phyloP scores from a whole-genome alignment of 768 basidiomycete species.

The Termitomyces sp. region DNA sequence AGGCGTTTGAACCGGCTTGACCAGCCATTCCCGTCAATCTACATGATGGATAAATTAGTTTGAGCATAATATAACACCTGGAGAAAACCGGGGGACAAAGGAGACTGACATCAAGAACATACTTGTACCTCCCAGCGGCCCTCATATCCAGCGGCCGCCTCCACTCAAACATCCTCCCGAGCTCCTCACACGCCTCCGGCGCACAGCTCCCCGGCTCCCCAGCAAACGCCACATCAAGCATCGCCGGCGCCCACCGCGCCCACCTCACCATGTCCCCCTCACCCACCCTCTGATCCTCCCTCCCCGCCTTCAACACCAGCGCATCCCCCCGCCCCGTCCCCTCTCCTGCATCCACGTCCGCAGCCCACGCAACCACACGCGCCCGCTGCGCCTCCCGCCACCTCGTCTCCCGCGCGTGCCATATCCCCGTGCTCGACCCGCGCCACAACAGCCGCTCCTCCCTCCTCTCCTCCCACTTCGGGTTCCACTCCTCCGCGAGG shows the following conservation, averaged over 20 bases:
- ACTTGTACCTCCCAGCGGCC: constrained; percentile 50
- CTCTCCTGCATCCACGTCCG: no score
- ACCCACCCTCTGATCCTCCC: constrained; percentile 24
- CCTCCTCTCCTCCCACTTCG: constrained; percentile 52
- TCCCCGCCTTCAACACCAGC: constrained; percentile 26
- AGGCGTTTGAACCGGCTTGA: constrained; percentile 55
- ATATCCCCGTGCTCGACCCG: constrained; percentile 67
- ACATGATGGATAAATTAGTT: no score
- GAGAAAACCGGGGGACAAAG: no score
- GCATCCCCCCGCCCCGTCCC: constrained; percentile 17
- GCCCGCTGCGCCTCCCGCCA: constrained; percentile 45
- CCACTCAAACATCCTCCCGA: constrained; percentile 43
- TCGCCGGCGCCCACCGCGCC: constrained; percentile 33
- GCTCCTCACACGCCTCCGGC: constrained; percentile 30
- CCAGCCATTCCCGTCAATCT: constrained; percentile 61
- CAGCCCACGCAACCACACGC: constrained; percentile 30
- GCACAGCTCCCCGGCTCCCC: constrained; percentile 33
- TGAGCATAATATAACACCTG: no score
- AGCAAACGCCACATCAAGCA: constrained; percentile 49
- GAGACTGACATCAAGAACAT: constrained; percentile 55
- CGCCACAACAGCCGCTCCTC: constrained; percentile 63
- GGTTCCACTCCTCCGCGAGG: constrained; percentile 32
- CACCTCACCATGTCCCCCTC: constrained; percentile 21
- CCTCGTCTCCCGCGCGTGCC: constrained; percentile 27
- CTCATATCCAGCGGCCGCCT: constrained; percentile 29